Base-by-base conservation (phyloP, 2,329 filamentous ascomycete species). In the Exophiala alcalophila region DNA sequence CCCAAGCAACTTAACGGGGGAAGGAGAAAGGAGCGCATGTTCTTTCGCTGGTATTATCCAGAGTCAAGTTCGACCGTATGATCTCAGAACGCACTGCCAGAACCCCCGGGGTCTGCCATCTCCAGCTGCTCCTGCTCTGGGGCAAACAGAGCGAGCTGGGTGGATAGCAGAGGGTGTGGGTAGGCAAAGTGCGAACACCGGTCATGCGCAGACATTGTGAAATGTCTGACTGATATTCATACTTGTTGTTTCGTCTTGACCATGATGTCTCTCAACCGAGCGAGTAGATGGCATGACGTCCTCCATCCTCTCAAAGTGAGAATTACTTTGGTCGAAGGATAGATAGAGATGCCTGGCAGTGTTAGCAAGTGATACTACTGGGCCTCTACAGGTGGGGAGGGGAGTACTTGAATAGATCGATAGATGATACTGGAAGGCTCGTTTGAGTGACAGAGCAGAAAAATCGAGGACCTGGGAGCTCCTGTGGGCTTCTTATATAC, bases 1-100 rank as follows among this genome's bases (percentile, higher is more conserved):
- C 30, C 16, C 6, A 9, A 8, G 20, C 5, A 25, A 3, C 25
- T 24, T 12, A 19, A 20, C 34, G 58, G 59, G 52, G 53, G 55
- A 41, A 47, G 53, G 57, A 60, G 59, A 65, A 69, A 68, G 71
- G 72, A 77, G 78, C 78, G 86, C 87, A 94, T 94, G 88, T 94
- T 84, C 89, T 94, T 92, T 89, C 89, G 89, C 89, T 89, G 85
- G 87, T 87, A 92, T 92, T 91, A 91, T 90, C 87, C 85, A 87
- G 86, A 90, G 91, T 86, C 91, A 91, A 86, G 91, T 88, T 72
- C 74, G 74, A 83, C 87, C 86, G 86, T 92, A 84, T 92, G 81
- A 81, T 92, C 85, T 91, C 83, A 87, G 79, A 75, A 71, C 71
- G 67, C 46, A 44, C 33, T 40, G 25, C 26, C 44, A 39, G 27